Conservation (phyloP, 225 moss, liverwort and hornwort species). For the Physcomitrellopsis africana region DNA sequence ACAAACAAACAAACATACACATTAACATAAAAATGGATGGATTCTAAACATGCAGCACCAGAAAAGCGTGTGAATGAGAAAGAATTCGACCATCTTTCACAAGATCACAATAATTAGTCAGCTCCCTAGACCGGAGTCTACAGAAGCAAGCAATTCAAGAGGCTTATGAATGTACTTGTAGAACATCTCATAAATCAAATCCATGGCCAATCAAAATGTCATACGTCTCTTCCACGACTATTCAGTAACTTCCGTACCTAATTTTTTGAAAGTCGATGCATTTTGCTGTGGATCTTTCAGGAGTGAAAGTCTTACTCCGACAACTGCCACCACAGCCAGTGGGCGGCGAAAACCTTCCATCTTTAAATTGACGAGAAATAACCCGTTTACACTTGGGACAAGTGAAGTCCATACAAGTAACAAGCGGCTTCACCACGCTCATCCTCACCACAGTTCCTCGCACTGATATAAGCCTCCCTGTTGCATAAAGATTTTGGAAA, state of each 20-base stretch:
- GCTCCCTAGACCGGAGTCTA: conserved; percentile 9
- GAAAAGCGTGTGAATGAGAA: conserved; percentile 17
- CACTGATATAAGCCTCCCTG: conserved; percentile 92
- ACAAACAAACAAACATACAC: too few relatives aligned
- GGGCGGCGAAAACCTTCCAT: conserved; percentile 87
- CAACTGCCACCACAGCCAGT: conserved; percentile 84
- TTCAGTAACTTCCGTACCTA: conserved; percentile 48
- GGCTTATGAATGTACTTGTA: conserved; percentile 1
- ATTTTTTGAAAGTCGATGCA: conserved; percentile 89
- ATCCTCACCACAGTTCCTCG: conserved; percentile 94
- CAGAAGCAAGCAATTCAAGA: conserved; percentile 12
- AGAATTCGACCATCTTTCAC: background rate
- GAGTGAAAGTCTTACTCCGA: conserved; percentile 78
- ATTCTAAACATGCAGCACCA: background rate
- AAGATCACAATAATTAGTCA: background rate
- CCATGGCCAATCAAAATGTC: conserved; percentile 8
- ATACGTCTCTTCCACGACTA: background rate
- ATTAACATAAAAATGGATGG: too few relatives aligned
- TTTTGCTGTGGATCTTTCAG: conserved; percentile 71
- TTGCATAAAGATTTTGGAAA: conserved; percentile 18
- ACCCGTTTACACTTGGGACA: conserved; percentile 87
- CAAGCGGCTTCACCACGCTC: conserved; percentile 90
- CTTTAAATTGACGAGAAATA: conserved; percentile 65
- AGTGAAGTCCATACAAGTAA: conserved; percentile 77
- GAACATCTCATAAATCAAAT: conserved; percentile 4